phyloP scores from a whole-genome alignment of 2,329 filamentous ascomycete species.

The Acrocalymma vagum region DNA sequence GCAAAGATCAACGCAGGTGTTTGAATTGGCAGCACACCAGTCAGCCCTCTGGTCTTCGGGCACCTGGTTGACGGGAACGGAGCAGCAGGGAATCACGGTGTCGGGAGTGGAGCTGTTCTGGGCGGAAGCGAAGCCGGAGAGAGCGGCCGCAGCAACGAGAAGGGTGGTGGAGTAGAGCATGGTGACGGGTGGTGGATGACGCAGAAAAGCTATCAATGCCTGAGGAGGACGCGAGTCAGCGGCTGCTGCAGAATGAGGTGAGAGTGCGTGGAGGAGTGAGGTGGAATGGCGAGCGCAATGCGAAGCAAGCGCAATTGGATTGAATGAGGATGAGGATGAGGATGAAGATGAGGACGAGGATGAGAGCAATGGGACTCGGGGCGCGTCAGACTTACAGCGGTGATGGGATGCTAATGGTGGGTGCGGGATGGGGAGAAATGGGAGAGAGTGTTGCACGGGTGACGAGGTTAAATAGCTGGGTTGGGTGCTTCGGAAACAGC shows the following conservation, averaged over 20 bases:
- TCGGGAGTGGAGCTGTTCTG: constrained; percentile 51
- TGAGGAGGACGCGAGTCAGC: constrained; percentile 34
- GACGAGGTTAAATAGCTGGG: constrained; percentile 18
- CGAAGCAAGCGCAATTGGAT: constrained; percentile 1
- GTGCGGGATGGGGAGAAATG: constrained; percentile 2
- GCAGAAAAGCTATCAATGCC: constrained; percentile 49
- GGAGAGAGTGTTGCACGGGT: constrained; percentile 7
- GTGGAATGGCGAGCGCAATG: constrained; percentile 14
- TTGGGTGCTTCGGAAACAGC: constrained; percentile 4
- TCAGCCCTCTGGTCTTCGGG: constrained; percentile 43
- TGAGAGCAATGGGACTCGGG: not conserved
- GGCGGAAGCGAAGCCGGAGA: constrained; percentile 55
- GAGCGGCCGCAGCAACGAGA: constrained; percentile 56
- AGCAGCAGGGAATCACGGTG: constrained; percentile 46
- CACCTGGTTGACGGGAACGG: constrained; percentile 54
- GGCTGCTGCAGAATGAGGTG: constrained; percentile 23
- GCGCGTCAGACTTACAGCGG: constrained; percentile 13
- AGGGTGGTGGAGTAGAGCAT: constrained; percentile 59
- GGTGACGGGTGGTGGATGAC: constrained; percentile 34
- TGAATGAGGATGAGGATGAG: constrained; percentile 9
- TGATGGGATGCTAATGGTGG: constrained; percentile 15
- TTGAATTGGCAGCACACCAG: constrained; percentile 68
- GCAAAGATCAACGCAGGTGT: constrained; percentile 69
- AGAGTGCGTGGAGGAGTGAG: constrained; percentile 12
- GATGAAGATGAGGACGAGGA: constrained; percentile 8